Conservation (phyloP, 2,329 filamentous ascomycete species). For the Alternaria dauci region DNA sequence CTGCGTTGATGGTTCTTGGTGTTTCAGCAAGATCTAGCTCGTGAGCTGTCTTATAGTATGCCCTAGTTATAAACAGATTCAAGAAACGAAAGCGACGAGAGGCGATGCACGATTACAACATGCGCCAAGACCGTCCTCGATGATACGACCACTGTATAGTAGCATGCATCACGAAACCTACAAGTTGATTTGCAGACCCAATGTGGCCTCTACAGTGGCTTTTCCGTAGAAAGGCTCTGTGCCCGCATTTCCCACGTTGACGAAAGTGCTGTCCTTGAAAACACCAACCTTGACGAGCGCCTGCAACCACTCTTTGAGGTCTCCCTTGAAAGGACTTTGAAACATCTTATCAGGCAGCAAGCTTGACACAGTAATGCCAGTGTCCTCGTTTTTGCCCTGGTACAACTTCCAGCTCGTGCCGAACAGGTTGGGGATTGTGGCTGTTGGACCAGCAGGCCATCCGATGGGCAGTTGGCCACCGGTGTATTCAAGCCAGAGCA, state of each 20-base stretch:
- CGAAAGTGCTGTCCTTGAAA: slow-evolving; percentile 50
- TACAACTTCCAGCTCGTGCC: slow-evolving; percentile 55
- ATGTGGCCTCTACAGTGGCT: slow-evolving; percentile 28
- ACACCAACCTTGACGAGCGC: slow-evolving; percentile 51
- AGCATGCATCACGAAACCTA: background rate
- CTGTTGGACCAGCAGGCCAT: slow-evolving; percentile 37
- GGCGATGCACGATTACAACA: background rate
- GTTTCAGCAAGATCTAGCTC: background rate
- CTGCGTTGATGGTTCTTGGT: background rate
- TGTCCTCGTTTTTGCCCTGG: slow-evolving; percentile 54
- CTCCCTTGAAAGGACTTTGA: slow-evolving; percentile 49
- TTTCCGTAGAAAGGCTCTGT: slow-evolving; percentile 34
- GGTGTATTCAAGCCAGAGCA: slow-evolving; percentile 58
- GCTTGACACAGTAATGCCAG: slow-evolving; percentile 55
- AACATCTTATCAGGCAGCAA: slow-evolving; percentile 53
- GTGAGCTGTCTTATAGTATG: background rate
- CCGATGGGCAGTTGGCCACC: slow-evolving; percentile 57
- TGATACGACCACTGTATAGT: background rate
- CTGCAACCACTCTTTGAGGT: slow-evolving; percentile 55
- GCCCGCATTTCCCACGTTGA: slow-evolving; percentile 57
- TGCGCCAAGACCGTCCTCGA: background rate
- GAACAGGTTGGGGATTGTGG: slow-evolving; percentile 37
- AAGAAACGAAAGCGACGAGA: background rate
- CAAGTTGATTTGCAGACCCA: slow-evolving; percentile 33
- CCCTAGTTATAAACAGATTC: background rate